Evolutionary conservation across 768 basidiomycete genomes (phyloP), one percentile per base, ranked within the genome.

Genomic region (Leccinum disarticulatum): DNA sequence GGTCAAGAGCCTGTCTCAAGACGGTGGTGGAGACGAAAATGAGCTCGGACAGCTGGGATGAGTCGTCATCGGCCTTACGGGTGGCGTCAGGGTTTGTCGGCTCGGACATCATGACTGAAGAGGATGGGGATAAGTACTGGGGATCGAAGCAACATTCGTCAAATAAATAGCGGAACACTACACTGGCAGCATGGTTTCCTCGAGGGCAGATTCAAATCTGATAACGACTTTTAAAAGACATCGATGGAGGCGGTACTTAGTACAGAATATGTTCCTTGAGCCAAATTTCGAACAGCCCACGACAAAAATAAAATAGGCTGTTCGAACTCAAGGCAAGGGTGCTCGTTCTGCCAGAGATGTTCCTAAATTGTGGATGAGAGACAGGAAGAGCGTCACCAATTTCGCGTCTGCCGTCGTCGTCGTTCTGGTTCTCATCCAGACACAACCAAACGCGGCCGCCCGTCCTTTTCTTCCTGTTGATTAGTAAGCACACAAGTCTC

Each of bases 281-380:
- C 88, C 83, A 78, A 92, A 93, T 91, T 93, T 87, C 88, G 84
- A 79, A 79, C 77, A 76, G 77, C 83, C 83, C 85, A 85, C 62
- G 54, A 49, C 36, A 76, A 63, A 60, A 70, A 60, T 33, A 69
- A 68, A 61, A 72, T 77, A 76, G 80, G 80, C 72, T 70, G 76
- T 70, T 80, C 88, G 86, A 90, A 91, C 90, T 91, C 90, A 90
- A 89, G 83, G 88, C 76, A 81, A 87, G 87, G 74, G 31, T 35
- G 51, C 56, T 83, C 70, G 36, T 58, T 90, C 82, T 92, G 63
- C 83, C 88, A 90, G 85, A 86, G 81, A 70, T 76, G 67, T 66
- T 79, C 82, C 78, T 51, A 62, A 70, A 71, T 68, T 70, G 70
- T 69, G 78, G 83, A 78, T 81, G 82, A 85, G 90, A 91, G 90